Evolutionary conservation across 768 basidiomycete genomes (phyloP), one percentile per base, ranked within the genome.

Genomic region (Kwoniella dendrophila): DNA sequence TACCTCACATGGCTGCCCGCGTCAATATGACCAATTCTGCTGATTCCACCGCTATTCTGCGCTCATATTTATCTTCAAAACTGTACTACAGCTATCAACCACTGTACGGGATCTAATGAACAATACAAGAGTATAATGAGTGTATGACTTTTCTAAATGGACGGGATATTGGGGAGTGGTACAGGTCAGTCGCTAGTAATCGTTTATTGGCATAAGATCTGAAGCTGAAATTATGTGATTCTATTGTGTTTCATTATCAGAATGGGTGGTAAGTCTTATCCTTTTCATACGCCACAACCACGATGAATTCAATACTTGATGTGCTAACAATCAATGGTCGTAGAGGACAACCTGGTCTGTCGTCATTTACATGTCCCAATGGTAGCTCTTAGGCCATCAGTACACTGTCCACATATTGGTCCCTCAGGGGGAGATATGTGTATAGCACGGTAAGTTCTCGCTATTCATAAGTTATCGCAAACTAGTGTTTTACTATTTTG

Each of bases 301-400:
- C 36, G 8, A 38, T 38, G 36, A 38, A 38, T 8, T 38, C 36
- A n/a, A n/a, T n/a, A n/a, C n/a, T n/a, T n/a, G n/a, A n/a, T n/a
- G n/a, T n/a, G n/a, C n/a, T n/a, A n/a, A n/a, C n/a, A n/a, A n/a
- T 38, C 36, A 38, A 30, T 27, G 10, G 20, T 50, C 40, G 33
- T 16, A 63, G 71, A 70, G 36, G 51, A 73, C 44, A 73, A 73
- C 36, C 40, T 73, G 12, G 43, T 45, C n/a, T 73, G 71, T 45
- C 50, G 71, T 41, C 38, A 47, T 10, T 45, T 70, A 4, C 68
- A 70, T 47, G 58, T 56, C 7, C 49, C 62, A 7, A 68, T 73
- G 66, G 14, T 73, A 20, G 54, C 48, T 4, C 48, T 63, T 11
- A n/a, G 58, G 11, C 71, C 71, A 12, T 14, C 18, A 6, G 57